Conservation (phyloP, 192 early-diverging fungal genomes). For the Umbelopsis vinacea region DNA sequence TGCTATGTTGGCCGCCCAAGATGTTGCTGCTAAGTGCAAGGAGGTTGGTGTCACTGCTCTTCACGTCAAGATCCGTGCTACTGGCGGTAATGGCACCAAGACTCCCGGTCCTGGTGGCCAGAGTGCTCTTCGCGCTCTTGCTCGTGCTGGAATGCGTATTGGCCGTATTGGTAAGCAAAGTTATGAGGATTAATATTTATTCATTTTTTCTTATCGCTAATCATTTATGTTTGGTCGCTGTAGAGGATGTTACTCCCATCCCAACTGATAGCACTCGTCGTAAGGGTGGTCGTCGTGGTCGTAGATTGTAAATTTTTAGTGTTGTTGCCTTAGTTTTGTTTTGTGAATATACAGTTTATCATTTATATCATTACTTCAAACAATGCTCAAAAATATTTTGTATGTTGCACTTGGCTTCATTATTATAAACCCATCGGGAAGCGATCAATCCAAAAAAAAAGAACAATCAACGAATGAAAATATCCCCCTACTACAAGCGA, state of each 20-base stretch:
- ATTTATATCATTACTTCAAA: conserved; percentile 19
- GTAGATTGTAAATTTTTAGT: conserved; percentile 78
- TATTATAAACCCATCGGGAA: conserved; percentile 4
- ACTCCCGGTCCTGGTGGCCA: conserved; percentile 98
- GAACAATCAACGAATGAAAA: not conserved
- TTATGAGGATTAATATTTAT: not conserved
- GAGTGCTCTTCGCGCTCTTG: conserved; percentile 96
- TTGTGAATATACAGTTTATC: conserved; percentile 15
- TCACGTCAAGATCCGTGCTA: conserved; percentile 99
- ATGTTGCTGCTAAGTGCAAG: conserved; percentile 97
- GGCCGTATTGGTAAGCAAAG: conserved; percentile 85
- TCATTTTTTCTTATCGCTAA: too few relatives aligned
- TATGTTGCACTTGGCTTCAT: conserved; percentile 16
- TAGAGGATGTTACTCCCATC: conserved; percentile 96
- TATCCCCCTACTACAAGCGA: not conserved
- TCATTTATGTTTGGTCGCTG: not conserved
- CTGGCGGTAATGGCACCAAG: conserved; percentile 98
- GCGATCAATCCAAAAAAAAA: conserved; percentile 7
- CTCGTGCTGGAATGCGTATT: conserved; percentile 98
- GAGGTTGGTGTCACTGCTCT: conserved; percentile 99
- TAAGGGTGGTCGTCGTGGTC: conserved; percentile 99
- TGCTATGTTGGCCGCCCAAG: conserved; percentile 99
- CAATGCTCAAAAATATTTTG: conserved; percentile 9
- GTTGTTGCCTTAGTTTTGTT: conserved; percentile 1
- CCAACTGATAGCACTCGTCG: conserved; percentile 98